These are phyloP conservation scores for Orbilia ellipsospora DNA, from an alignment of 2,329 filamentous ascomycete species.

Conservation along the genomic window DNA sequence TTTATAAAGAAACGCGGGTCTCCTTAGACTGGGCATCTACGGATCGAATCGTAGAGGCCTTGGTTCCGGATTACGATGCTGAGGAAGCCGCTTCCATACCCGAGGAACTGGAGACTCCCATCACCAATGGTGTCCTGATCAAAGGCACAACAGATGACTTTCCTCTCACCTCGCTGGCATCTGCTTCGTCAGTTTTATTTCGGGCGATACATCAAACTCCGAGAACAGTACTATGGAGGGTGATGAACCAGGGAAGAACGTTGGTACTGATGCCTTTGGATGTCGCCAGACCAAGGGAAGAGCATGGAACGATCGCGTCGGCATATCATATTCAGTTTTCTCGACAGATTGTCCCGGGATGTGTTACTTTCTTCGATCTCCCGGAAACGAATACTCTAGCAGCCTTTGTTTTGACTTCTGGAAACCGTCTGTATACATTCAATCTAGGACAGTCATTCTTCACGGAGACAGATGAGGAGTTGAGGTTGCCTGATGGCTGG, in stretches of 20 bases:
- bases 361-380: slow-evolving; percentile 84
- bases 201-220: slow-evolving; percentile 79
- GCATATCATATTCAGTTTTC: slow-evolving; percentile 82
- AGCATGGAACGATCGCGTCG: slow-evolving; percentile 74
- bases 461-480: slow-evolving; percentile 78
- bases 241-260: slow-evolving; percentile 80
- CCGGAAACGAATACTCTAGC: slow-evolving; percentile 80
- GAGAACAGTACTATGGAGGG: slow-evolving; percentile 88
- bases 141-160: slow-evolving; percentile 72
- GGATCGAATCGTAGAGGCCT: slow-evolving; percentile 63
- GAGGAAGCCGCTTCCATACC: slow-evolving; percentile 59
- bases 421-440: slow-evolving; percentile 84
- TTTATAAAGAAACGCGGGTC: slow-evolving; percentile 88
- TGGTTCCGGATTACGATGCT: slow-evolving; percentile 60
- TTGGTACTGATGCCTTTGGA: slow-evolving; percentile 87
- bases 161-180: slow-evolving; percentile 77
- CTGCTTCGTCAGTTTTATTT: slow-evolving; percentile 84
- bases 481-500: slow-evolving; percentile 71
- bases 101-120: slow-evolving; percentile 63
- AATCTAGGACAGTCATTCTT: slow-evolving; percentile 82
- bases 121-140: slow-evolving; percentile 61
- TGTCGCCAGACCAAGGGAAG: slow-evolving; percentile 74
- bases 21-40: slow-evolving; percentile 74
- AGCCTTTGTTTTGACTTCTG: slow-evolving; percentile 78
- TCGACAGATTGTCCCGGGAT: slow-evolving; percentile 77